Base-by-base conservation (phyloP, 23 red algal species). In the Gracilaria domingensis region DNA sequence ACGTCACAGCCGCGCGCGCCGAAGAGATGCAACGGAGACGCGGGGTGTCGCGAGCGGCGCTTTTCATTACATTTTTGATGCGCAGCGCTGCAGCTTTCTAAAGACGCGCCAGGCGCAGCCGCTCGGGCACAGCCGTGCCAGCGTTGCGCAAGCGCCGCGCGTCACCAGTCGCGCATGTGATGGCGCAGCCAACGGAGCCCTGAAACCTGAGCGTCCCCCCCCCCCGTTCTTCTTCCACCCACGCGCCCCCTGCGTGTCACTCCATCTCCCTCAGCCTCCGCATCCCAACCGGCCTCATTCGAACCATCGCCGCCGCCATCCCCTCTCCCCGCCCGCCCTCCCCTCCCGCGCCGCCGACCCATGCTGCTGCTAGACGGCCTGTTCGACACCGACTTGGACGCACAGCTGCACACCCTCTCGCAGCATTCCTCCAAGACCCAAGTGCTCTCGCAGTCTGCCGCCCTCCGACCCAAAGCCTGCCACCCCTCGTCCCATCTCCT, bases 311-410 rank as follows among this genome's bases (percentile, higher is more conserved):
- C 51, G 2, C 59, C 59, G 5, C 59, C 24, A 9, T 62, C 59
- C n/a, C 59, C 59, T 24, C 6, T 29, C 59, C 3, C 4, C 23
- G 8, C 59, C 59, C 4, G 5, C 26, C 24, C 59, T 24, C 17
- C 55, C 55, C 55, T 8, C 59, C 24, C 26, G 4, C 26, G 59
- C 24, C 59, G 59, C 59, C 59, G 59, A 62, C 67, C 67, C 67
- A 73, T 73, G 67, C 67, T 73, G 30, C 67, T 73, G 16, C 67
- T 73, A 1, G 67, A 73, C 67, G 67, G 67, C 38, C 67, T 73
- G 21, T 73, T 73, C 67, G 67, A 73, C 21, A 29, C 67, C 67
- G 67, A 73, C 18, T n/a, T 73, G 67, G 67, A 73, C 67, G 67
- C 34, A 11, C 67, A 73, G 67, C 67, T 73, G 21, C 67, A 73